phyloP scores from a whole-genome alignment of 768 basidiomycete species.

The Suillus hirtellus region DNA sequence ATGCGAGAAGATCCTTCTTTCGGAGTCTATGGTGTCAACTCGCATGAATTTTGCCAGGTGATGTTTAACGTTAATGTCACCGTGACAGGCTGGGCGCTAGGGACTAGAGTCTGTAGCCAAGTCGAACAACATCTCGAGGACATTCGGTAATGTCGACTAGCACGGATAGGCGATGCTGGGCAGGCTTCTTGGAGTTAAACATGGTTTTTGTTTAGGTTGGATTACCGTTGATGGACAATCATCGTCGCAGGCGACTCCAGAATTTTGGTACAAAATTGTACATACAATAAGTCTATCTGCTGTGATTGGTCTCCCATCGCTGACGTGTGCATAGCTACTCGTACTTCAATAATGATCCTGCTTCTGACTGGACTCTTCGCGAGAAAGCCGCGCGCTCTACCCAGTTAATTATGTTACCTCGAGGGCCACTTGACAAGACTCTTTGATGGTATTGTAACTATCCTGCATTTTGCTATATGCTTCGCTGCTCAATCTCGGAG shows the following conservation, averaged over 20 bases:
- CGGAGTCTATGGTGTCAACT: background rate
- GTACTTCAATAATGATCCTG: slow-evolving; percentile 34
- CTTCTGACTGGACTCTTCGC: slow-evolving; percentile 35
- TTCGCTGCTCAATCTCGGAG: background rate
- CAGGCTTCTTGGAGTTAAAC: background rate
- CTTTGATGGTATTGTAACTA: slow-evolving; percentile 24
- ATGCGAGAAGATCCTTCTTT: background rate
- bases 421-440: slow-evolving; percentile 22
- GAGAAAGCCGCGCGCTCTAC: slow-evolving; percentile 28
- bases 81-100: background rate
- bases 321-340: no score
- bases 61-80: background rate
- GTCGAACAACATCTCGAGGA: background rate
- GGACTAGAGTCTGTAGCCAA: background rate
- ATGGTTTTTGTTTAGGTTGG: slow-evolving; percentile 36
- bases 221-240: slow-evolving; percentile 32
- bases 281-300: slow-evolving; percentile 26
- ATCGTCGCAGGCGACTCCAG: slow-evolving; percentile 32
- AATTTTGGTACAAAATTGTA: slow-evolving; percentile 45
- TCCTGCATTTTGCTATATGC: background rate
- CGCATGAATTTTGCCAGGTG: background rate
- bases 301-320: background rate
- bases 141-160: background rate
- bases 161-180: background rate
- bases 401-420: slow-evolving; percentile 27